Conservation (phyloP, 2,329 filamentous ascomycete genomes). For the Cladorrhinum sp. region DNA sequence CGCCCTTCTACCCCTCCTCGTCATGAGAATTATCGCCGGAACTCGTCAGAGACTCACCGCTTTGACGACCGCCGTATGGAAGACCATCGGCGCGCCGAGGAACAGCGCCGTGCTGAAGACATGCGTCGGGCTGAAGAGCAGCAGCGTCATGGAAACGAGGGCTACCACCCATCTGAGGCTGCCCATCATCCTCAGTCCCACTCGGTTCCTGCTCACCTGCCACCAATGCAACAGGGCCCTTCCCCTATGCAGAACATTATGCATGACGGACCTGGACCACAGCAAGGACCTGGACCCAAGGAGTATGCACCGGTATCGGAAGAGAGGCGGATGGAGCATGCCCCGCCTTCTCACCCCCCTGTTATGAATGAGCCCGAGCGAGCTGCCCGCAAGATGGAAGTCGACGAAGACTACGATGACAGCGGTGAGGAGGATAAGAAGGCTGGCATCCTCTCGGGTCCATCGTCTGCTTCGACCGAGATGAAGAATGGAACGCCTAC, state of each 20-base stretch:
- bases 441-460: conserved; percentile 41
- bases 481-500: conserved; percentile 52
- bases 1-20: conserved; percentile 65
- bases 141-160: conserved; percentile 69
- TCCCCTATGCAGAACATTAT: conserved; percentile 52
- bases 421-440: conserved; percentile 84
- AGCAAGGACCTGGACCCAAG: conserved; percentile 46
- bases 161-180: conserved; percentile 88
- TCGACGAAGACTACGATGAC: conserved; percentile 97
- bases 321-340: conserved; percentile 54
- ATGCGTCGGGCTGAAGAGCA: conserved; percentile 54
- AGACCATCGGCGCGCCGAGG: conserved; percentile 48
- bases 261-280: conserved; percentile 50
- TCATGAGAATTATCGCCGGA: conserved; percentile 60
- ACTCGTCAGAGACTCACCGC: conserved; percentile 69
- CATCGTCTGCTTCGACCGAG: conserved; percentile 48
- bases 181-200: conserved; percentile 76
- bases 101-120: conserved; percentile 59
- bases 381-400: conserved; percentile 90
- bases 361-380: conserved; percentile 70
- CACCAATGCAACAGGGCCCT: conserved; percentile 61
- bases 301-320: conserved; percentile 48
- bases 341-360: conserved; percentile 44
- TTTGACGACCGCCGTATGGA: conserved; percentile 64
- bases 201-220: conserved; percentile 56